phyloP scores from a whole-genome alignment of 306 rosid genomes.

The Amphicarpaea edgeworthii region DNA sequence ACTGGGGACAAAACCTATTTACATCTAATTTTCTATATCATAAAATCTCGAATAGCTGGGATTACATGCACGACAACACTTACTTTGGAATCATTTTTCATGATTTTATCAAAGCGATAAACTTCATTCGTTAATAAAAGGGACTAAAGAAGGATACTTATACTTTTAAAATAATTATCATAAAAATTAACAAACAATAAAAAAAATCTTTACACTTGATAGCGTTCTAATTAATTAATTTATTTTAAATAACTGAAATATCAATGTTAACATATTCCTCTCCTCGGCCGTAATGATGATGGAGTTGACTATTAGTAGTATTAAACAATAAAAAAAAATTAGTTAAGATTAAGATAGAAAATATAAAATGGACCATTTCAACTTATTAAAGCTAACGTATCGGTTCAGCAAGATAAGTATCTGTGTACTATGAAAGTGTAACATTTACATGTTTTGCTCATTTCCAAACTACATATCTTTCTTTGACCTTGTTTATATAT shows the following conservation, averaged over 20 bases:
- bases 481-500: neutral
- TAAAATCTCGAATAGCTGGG: no score
- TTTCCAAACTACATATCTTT: neutral
- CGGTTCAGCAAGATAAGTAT: no score
- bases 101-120: neutral
- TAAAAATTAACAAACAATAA: no score
- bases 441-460: conserved; percentile 1
- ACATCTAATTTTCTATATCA: neutral
- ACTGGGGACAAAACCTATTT: neutral
- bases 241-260: no score
- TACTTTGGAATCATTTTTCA: no score
- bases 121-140: neutral
- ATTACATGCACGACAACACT: no score
- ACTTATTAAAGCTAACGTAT: neutral
- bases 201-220: no score
- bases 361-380: conserved; percentile 1
- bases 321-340: neutral
- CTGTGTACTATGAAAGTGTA: no score
- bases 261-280: no score
- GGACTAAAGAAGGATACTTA: neutral
- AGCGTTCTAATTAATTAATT: no score
- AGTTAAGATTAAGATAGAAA: neutral
- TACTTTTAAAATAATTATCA: no score
- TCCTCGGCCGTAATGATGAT: neutral
- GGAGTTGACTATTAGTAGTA: neutral